Evolutionary conservation across 352 stramenopile genomes (phyloP), one percentile per base, ranked within the genome.

Genomic region (Albugo candida): DNA sequence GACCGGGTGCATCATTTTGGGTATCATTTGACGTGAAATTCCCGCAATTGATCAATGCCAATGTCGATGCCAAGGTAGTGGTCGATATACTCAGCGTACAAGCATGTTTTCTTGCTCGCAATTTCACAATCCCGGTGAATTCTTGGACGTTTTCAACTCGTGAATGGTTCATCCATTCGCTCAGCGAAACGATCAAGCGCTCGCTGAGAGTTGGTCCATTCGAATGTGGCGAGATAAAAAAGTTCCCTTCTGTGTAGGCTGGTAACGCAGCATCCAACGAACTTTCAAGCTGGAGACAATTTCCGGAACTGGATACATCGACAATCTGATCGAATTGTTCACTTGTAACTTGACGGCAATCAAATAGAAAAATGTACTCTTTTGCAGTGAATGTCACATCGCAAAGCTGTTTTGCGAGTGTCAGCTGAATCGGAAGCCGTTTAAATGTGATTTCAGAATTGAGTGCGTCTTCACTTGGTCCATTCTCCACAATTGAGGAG

Each of bases 301-400:
- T 59, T 14, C 55, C 61, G 1, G 57, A 64, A 35, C 85, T 69
- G 0, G 85, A 56, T 13, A 62, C 61, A 13, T 55, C 50, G 24
- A 63, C 66, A 4, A 57, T 55, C 13, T 73, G 42, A 10, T 50
- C 52, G 55, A 68, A 82, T 42, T 82, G 67, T 8, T 86, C 68
- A 36, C 77, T 56, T 0, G 70, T 86, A 20, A 70, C 83, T 36
- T 81, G 44, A 46, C 83, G 65, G 38, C 69, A 82, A 38, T 86
- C 73, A 4, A 86, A 60, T 51, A 83, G 65, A 47, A 82, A 86
- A 6, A 80, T 45, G 45, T 86, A 70, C 45, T 82, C 70, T 47
- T 75, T 71, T 10, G 69, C 67, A 55, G 78, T 64, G 19, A 63
- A 82, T 3, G 68, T 66, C 17, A 86, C 52, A 5, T 57, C 55